Evolutionary conservation across 371 early-diverging fungal genomes (phyloP), one percentile per base, ranked within the genome.

Genomic region (Zychaea mexicana): DNA sequence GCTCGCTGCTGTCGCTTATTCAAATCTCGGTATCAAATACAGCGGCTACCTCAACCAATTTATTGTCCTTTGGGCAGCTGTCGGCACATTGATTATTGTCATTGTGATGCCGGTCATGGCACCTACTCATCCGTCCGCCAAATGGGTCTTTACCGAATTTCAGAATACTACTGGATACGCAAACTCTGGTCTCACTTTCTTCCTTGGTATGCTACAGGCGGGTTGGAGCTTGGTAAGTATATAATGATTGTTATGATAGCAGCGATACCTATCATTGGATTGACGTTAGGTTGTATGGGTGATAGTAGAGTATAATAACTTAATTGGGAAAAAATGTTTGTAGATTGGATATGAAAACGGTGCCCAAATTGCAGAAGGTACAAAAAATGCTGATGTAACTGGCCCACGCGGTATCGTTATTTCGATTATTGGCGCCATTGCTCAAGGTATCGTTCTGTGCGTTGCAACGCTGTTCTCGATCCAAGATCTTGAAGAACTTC

Each of bases 361-460:
- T 19, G 76, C 74, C 15, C 77, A 76, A 47, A 77, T 80, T 42
- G 71, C 72, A 0, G 80, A 80, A 62, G 76, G 73, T 17, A 80
- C 80, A 10, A 66, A 75, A 36, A 64, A 70, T 27, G 80, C 80
- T 10, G 69, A 67, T 52, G 45, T 53, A 1, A 71, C 74, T 9
- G 80, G 75, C 32, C 77, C 80, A 1, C 66, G 74, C 15, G 79
- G 79, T 31, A 72, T 79, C 27, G 60, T 79, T 17, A 67, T 76
- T 17, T 73, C 74, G 30, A 69, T 79, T 9, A 27, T 62, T 12
- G 61, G 70, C 31, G 75, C 77, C 8, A 57, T 77, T 33, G 28
- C 76, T 3, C 77, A 77, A 63, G 80, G 73, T 6, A 65, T 74
- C n/a, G 67, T 64, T 10, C 60, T 80, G 5, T 74, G 72, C 33